Conservation (phyloP, 2,329 filamentous ascomycete species). For the Sporothrix mexicana region DNA sequence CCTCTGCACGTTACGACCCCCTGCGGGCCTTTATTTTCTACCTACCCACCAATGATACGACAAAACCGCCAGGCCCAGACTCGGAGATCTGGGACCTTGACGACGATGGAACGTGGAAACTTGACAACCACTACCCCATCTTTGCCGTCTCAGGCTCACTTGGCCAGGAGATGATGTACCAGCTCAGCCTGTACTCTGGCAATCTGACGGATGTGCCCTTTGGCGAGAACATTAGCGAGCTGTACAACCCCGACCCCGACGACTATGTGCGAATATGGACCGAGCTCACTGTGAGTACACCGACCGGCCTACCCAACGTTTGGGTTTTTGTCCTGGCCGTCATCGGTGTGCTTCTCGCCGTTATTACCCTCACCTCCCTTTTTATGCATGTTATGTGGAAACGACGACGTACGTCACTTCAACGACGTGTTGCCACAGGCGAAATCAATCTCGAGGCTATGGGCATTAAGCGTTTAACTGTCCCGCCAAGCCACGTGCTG, state of each 20-base stretch:
- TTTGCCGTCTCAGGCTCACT: conserved; percentile 76
- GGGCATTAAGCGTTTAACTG: conserved; percentile 80
- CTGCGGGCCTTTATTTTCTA: conserved; percentile 70
- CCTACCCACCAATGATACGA: conserved; percentile 59
- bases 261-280: conserved; percentile 68
- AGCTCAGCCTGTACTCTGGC: conserved; percentile 78
- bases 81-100: conserved; percentile 73
- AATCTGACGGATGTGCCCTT: conserved; percentile 68
- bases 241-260: conserved; percentile 60
- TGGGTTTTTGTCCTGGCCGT: conserved; percentile 82
- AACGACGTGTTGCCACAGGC: conserved; percentile 73
- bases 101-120: conserved; percentile 74
- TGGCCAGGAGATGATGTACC: conserved; percentile 71
- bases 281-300: conserved; percentile 55
- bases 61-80: conserved; percentile 68
- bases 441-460: conserved; percentile 86
- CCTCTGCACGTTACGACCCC: conserved; percentile 61
- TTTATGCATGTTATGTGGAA: conserved; percentile 80
- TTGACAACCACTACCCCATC: conserved; percentile 74
- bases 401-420: conserved; percentile 69
- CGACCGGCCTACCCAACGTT: conserved; percentile 67
- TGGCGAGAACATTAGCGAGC: conserved; percentile 59
- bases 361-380: conserved; percentile 70
- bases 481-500: conserved; percentile 73
- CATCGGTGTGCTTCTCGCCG: conserved; percentile 70